Conservation (phyloP, 1,284 basidiomycete species). For the Trichosporon sp. region DNA sequence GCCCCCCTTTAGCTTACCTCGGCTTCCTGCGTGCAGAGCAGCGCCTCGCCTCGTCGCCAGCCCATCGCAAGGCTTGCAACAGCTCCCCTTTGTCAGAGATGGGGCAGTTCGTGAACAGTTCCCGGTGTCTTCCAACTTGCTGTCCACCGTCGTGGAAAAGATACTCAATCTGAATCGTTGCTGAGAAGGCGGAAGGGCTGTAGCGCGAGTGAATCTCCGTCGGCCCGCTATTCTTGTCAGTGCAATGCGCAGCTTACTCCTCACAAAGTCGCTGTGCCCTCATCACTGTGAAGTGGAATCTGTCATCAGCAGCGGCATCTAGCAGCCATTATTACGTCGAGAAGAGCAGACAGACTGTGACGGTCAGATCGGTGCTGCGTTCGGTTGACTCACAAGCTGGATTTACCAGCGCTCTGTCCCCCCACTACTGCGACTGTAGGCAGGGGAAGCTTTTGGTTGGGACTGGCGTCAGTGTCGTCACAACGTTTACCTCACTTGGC, state of each 20-base stretch:
- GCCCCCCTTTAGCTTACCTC: not conserved
- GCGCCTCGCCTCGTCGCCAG: not conserved
- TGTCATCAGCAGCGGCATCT: not conserved
- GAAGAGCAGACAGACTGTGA: not conserved
- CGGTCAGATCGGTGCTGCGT: not conserved
- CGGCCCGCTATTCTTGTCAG: not conserved
- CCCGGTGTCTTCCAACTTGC: not conserved
- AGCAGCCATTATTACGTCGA: not conserved
- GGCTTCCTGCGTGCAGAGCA: no score
- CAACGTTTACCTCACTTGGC: not conserved
- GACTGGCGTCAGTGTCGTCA: not conserved
- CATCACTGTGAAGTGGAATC: not conserved
- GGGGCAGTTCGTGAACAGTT: not conserved
- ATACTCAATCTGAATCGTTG: not conserved
- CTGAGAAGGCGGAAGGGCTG: not conserved
- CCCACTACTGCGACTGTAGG: not conserved
- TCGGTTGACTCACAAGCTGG: not conserved
- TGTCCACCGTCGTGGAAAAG: not conserved
- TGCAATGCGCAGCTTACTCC: not conserved
- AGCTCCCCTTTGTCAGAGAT: not conserved
- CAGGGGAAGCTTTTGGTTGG: not conserved
- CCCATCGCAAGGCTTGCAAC: not conserved
- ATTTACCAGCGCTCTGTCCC: not conserved
- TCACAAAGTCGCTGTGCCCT: not conserved
- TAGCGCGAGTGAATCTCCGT: not conserved